These are phyloP conservation scores for Serendipita sp. DNA, from an alignment of 768 basidiomycete genomes.

Conservation along the genomic window DNA sequence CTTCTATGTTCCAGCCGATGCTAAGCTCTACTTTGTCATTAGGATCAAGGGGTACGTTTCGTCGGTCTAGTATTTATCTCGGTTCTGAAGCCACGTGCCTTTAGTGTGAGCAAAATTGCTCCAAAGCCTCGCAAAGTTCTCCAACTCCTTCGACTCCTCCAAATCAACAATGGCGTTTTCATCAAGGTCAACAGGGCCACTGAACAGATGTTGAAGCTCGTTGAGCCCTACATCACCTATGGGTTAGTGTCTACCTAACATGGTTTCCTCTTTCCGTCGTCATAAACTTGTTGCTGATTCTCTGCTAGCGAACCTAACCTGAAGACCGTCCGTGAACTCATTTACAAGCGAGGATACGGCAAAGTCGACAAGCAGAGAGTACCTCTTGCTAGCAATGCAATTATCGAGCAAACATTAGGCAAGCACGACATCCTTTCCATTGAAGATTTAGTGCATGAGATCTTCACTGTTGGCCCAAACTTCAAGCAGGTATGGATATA, in stretches of 20 bases:
- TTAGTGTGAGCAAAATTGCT: slow-evolving; percentile 97
- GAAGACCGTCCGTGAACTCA: slow-evolving; percentile 88
- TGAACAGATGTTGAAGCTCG: slow-evolving; percentile 92
- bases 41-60: slow-evolving; percentile 85
- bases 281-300: not conserved
- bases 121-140: slow-evolving; percentile 99
- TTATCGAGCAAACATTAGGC: slow-evolving; percentile 83
- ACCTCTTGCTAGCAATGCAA: slow-evolving; percentile 80
- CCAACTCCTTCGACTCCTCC: slow-evolving; percentile 93
- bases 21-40: slow-evolving; percentile 95
- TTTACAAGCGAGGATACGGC: slow-evolving; percentile 99
- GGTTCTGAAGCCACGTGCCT: not conserved
- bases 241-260: slow-evolving; percentile 38
- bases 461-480: slow-evolving; percentile 87
- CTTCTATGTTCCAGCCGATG: slow-evolving; percentile 93
- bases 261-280: not conserved
- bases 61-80: not conserved
- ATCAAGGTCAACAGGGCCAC: slow-evolving; percentile 94
- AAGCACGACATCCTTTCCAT: slow-evolving; percentile 92
- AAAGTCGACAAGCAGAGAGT: slow-evolving; percentile 97
- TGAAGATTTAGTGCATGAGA: slow-evolving; percentile 96
- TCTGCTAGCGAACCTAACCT: slow-evolving; percentile 74
- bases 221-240: slow-evolving; percentile 96
- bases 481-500: slow-evolving; percentile 71
- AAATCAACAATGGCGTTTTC: slow-evolving; percentile 99